Base-by-base conservation (phyloP, 805 yeast species). In the Wickerhamomyces ciferrii region DNA sequence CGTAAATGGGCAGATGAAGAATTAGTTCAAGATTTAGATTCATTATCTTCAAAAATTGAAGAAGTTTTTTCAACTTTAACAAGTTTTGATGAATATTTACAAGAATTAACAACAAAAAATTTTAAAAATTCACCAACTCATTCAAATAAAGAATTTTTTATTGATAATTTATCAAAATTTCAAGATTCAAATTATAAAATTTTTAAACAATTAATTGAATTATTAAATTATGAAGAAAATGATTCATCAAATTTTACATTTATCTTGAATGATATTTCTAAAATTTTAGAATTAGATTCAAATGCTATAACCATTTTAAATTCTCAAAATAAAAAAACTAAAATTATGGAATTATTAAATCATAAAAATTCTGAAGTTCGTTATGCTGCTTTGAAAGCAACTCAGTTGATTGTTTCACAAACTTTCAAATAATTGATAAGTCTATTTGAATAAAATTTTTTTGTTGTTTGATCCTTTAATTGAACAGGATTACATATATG, bases 1-100 rank as follows among this genome's bases (percentile, higher is more conserved):
- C 75, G 98, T 59, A 94, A 94, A 67, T 91, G 96, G 84, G 85
- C 96, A 6, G 99, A 94, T 64, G 94, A 88, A 51, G 99, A 94
- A 64, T 77, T 94, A 56, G 78, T 86, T 41, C 71, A 70, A 18
- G 97, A 90, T 63, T 76, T 94, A 54, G 71, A 69, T 20, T 62
- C 68, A 29, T 71, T 94, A 53, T 69, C 74, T 48, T 79, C 73
- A 32, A 70, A 72, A n/a, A 75, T 92, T 53, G 81, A 80, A 51
- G 85, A 81, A 25, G 84, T 88, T 42, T 90, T 84, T 50, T 78
- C 83, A 42, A 81, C 79, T 54, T 78, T 94, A 71, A 84, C 97
- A 5, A 89, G 96, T 1, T 87, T 92, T 64, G 98, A 94, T 60
- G 97, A 91, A 64, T 94, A 92, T 64, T 72, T 78, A 57, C 81